These are phyloP conservation scores for Xylaria sp. DNA, from an alignment of 2,329 filamentous ascomycete genomes.

Conservation along the genomic window DNA sequence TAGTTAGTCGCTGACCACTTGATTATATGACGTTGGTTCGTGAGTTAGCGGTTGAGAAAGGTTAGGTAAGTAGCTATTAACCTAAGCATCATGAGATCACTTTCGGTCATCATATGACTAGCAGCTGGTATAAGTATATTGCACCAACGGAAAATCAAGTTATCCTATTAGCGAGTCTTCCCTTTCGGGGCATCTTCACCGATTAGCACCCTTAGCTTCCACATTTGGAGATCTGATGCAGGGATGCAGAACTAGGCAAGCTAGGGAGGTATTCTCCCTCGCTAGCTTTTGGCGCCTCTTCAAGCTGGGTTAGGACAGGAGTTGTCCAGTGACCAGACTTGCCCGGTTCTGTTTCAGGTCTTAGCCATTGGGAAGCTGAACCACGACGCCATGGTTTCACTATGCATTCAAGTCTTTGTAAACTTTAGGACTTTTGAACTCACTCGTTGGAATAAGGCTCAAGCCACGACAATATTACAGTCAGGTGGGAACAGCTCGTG, in stretches of 20 bases:
- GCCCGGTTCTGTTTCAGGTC: slow-evolving; percentile 30
- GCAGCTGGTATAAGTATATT: not conserved
- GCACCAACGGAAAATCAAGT: not conserved
- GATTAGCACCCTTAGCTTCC: slow-evolving; percentile 14
- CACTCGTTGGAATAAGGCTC: not conserved
- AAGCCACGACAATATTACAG: not conserved
- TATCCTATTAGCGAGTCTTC: not conserved
- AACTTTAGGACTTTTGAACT: not conserved
- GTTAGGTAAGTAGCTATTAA: no score
- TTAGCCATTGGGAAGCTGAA: slow-evolving; percentile 29
- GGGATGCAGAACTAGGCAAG: no score
- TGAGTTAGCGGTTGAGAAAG: not conserved
- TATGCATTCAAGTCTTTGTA: slow-evolving; percentile 4
- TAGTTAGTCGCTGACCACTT: not conserved
- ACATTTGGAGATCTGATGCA: slow-evolving; percentile 31
- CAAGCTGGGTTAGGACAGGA: not conserved
- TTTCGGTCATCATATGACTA: slow-evolving; percentile 15
- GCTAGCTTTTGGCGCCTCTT: slow-evolving; percentile 7
- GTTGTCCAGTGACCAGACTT: not conserved
- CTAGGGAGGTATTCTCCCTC: slow-evolving; percentile 16
- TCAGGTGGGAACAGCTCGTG: not conserved
- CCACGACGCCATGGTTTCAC: slow-evolving; percentile 28
- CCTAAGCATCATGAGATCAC: slow-evolving; percentile 22
- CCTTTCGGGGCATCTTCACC: slow-evolving; percentile 2
- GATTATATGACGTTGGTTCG: not conserved